These are phyloP conservation scores for Zygoascus meyerae DNA, from an alignment of 1,139 yeast species.

Conservation along the genomic window DNA sequence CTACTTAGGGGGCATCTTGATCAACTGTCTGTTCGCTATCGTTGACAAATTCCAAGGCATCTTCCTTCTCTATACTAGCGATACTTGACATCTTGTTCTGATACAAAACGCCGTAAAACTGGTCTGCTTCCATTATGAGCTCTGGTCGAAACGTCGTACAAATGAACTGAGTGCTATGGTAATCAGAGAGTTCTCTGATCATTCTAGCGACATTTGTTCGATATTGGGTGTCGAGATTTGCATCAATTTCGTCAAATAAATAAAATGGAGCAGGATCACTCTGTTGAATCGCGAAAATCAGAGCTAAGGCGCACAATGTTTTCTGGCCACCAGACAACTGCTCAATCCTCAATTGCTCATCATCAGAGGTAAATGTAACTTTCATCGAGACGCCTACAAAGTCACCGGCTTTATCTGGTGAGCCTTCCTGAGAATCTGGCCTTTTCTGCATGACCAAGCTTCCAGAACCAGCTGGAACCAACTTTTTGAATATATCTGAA, in stretches of 20 bases:
- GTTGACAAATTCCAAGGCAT: constrained; percentile 77
- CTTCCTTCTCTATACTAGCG: constrained; percentile 60
- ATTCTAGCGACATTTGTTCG: constrained; percentile 80
- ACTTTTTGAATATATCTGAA: constrained; percentile 62
- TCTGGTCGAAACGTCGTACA: constrained; percentile 96
- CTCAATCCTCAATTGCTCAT: constrained; percentile 84
- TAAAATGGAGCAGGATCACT: constrained; percentile 98
- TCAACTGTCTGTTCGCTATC: constrained; percentile 27
- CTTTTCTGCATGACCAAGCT: constrained; percentile 58
- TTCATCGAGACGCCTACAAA: constrained; percentile 69
- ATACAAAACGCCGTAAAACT: constrained; percentile 82
- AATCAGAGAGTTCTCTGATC: constrained; percentile 56
- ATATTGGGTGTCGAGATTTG: constrained; percentile 88
- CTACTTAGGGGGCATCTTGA: background rate
- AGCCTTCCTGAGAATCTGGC: constrained; percentile 25
- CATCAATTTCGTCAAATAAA: constrained; percentile 92
- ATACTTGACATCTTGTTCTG: constrained; percentile 79
- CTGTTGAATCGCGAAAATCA: constrained; percentile 86
- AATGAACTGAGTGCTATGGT: constrained; percentile 69
- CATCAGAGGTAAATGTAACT: constrained; percentile 83
- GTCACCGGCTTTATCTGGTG: constrained; percentile 25
- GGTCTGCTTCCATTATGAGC: constrained; percentile 80
- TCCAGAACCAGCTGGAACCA: constrained; percentile 85
- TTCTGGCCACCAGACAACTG: constrained; percentile 97
- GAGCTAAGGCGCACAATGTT: constrained; percentile 87